Base-by-base conservation (phyloP, 352 stramenopile species). In the Phytophthora kernoviae region DNA sequence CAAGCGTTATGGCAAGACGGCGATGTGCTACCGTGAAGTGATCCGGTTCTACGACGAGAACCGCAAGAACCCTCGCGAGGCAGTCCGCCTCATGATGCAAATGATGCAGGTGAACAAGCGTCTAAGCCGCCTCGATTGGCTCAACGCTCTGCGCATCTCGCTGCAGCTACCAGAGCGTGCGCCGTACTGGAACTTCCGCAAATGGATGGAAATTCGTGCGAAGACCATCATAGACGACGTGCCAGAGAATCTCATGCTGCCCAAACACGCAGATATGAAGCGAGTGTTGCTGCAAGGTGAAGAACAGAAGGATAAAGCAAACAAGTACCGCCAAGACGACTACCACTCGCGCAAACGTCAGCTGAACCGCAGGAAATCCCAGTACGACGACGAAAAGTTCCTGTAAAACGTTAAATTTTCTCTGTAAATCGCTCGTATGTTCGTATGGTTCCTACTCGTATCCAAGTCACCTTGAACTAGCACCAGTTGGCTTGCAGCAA, bases 171-270 rank as follows among this genome's bases (percentile, higher is more conserved):
- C 68, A 12, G 84, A 94, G 58, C 77, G 75, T 37, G 74, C 81
- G 47, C 59, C 84, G 7, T 94, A 94, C 67, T 94, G 86, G 86
- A 91, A 90, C 62, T 94, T 94, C 63, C 86, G 86, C 67, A 91
- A 92, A 65, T 92, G 84, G 81, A 88, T 94, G 79, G 78, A 84
- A 49, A 76, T 90, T 24, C 84, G 86, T 54, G 85, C 79, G 2
- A 72, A 70, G 9, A 62, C 49, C 33, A 77, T 91, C 42, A 18
- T 91, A 27, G 15, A 76, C 30, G 79, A 88, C 8, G 67, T 92
- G 26, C 83, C 83, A 0, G 49, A 67, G 32, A 59, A 92, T 44
- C 73, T 92, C 11, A 86, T 91, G 77, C 74, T 91, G 30, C 59
- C 70, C 12, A 65, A 62, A 17, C 65, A 72, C 37, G 50, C 65